Percentiles rank a stretch among this genome's conserved stretches.
Conservation (phyloP, 805 yeast genomes). For the Lipomyces lipofer region DNA sequence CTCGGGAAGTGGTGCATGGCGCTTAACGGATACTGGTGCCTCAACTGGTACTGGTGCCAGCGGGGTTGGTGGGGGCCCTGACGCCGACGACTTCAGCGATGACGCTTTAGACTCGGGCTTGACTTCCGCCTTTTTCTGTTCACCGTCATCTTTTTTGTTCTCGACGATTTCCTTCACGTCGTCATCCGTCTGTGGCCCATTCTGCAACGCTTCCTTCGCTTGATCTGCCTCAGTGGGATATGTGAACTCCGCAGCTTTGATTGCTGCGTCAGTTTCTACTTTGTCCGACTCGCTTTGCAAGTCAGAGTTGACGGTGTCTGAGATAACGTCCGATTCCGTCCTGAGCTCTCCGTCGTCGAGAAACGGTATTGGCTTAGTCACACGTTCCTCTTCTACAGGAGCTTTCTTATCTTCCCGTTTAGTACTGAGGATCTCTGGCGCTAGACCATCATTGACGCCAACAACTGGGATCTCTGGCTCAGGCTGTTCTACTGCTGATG, state of each 20-base stretch:
- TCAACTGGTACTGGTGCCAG: neutral
- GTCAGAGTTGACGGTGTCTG: neutral
- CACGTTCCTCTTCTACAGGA: too few relatives aligned
- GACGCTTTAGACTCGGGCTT: too few relatives aligned
- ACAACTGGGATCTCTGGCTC: too few relatives aligned
- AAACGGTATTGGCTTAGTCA: neutral
- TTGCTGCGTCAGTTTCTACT: neutral
- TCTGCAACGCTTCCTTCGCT: too few relatives aligned
- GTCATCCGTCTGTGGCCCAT: neutral
- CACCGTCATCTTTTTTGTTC: conserved; percentile 8
- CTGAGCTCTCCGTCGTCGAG: conserved; percentile 16
- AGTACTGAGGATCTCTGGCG: too few relatives aligned
- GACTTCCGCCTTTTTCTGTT: neutral
- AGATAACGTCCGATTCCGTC: conserved; percentile 5
- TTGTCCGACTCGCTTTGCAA: too few relatives aligned
- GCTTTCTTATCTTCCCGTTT: too few relatives aligned
- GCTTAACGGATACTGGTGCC: neutral
- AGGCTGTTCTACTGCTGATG: too few relatives aligned
- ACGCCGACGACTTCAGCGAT: neutral
- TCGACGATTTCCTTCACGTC: conserved; percentile 2
- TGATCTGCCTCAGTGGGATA: neutral
- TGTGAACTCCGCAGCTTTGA: neutral
- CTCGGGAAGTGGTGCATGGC: conserved; percentile 5
- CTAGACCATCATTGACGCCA: too few relatives aligned
- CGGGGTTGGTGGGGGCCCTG: neutral